Evolutionary conservation across 805 yeast species (phyloP).

Genomic region (Yamadazyma tumulicola): DNA sequence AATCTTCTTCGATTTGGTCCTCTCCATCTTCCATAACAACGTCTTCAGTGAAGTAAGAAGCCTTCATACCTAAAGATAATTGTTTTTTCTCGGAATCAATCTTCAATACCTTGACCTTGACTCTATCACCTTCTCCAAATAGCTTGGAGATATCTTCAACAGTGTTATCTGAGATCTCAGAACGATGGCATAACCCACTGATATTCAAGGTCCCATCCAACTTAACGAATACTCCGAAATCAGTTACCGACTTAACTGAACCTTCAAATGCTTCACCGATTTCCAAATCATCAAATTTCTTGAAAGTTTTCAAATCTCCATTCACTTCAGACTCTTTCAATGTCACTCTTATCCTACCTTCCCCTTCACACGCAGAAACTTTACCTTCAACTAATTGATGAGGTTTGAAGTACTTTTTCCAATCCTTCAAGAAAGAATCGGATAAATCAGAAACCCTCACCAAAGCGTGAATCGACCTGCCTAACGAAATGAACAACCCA

Average conservation of each 20-base stretch:
- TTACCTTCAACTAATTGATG: slow-evolving; percentile 76
- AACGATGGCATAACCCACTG: slow-evolving; percentile 83
- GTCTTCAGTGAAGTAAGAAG: slow-evolving; percentile 65
- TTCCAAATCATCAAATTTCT: slow-evolving; percentile 62
- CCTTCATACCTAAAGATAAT: slow-evolving; percentile 89
- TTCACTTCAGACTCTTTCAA: slow-evolving; percentile 76
- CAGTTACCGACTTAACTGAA: slow-evolving; percentile 69
- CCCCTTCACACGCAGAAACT: slow-evolving; percentile 58
- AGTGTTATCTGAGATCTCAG: slow-evolving; percentile 74
- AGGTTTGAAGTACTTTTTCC: slow-evolving; percentile 74
- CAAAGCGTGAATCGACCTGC: slow-evolving; percentile 68
- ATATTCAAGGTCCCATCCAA: slow-evolving; percentile 71
- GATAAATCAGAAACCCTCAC: slow-evolving; percentile 79
- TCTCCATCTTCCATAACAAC: slow-evolving; percentile 19
- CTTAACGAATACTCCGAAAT: slow-evolving; percentile 87
- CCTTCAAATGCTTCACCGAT: slow-evolving; percentile 77
- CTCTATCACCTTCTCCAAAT: slow-evolving; percentile 87
- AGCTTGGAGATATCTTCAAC: slow-evolving; percentile 57
- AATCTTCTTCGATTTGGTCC: slow-evolving; percentile 28
- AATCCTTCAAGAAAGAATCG: slow-evolving; percentile 77
- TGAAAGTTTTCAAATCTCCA: slow-evolving; percentile 59
- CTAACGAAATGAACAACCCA: slow-evolving; percentile 76
- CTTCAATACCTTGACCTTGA: slow-evolving; percentile 74
- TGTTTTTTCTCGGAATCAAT: slow-evolving; percentile 66
- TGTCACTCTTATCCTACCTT: slow-evolving; percentile 68